These are phyloP conservation scores for Centella asiatica DNA, from an alignment of 129 eudicot species.

Conservation along the genomic window DNA sequence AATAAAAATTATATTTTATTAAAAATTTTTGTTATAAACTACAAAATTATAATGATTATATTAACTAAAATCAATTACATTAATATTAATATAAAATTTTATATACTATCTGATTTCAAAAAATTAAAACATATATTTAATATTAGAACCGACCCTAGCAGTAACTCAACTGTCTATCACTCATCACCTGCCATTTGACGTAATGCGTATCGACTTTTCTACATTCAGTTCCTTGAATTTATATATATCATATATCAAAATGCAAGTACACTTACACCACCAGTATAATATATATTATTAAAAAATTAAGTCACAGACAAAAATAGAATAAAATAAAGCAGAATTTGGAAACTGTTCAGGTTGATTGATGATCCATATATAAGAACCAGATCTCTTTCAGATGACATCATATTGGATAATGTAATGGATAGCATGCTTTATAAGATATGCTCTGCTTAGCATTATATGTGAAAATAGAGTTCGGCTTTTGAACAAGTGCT, in stretches of 20 bases:
- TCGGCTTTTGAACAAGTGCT: too few relatives aligned
- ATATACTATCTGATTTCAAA: too few relatives aligned
- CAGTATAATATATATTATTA: not conserved
- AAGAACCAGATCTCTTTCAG: not conserved
- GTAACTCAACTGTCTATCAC: not conserved
- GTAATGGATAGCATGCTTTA: not conserved
- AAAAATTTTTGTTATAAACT: too few relatives aligned
- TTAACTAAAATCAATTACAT: too few relatives aligned
- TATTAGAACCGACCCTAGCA: too few relatives aligned
- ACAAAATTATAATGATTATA: too few relatives aligned
- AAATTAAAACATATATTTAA: too few relatives aligned
- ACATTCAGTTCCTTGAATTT: not conserved
- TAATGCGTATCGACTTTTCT: not conserved
- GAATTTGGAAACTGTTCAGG: not conserved
- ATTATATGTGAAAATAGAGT: too few relatives aligned
- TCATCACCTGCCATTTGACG: not conserved
- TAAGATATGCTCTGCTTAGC: not conserved
- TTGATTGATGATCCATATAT: slow-evolving; percentile 1
- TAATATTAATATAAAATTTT: too few relatives aligned
- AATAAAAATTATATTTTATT: too few relatives aligned
- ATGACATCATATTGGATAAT: not conserved
- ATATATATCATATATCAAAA: not conserved
- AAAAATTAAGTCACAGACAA: not conserved
- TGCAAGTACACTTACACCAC: too few relatives aligned
- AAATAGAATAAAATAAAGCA: not conserved